These are phyloP conservation scores for Pseudocercospora vitis DNA, from an alignment of 2,329 filamentous ascomycete genomes.

Conservation along the genomic window DNA sequence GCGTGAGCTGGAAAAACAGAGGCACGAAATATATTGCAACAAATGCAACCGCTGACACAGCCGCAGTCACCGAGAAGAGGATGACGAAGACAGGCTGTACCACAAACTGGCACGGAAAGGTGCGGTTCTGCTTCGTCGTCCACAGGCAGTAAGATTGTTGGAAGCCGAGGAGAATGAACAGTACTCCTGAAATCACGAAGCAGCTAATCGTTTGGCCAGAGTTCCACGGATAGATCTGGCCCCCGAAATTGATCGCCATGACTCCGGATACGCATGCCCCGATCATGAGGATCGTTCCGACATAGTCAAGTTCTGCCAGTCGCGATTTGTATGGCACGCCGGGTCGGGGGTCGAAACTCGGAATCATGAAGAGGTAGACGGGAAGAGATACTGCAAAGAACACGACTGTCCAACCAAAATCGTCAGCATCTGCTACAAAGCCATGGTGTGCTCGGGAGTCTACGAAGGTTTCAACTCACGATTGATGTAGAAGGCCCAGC, in stretches of 20 bases:
- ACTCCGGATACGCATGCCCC: conserved; percentile 46
- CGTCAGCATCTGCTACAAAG: too few species aligned
- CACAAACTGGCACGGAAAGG: conserved; percentile 55
- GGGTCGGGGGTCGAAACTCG: conserved; percentile 27
- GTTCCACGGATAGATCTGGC: conserved; percentile 51
- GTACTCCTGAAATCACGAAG: conserved; percentile 49
- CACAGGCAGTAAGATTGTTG: conserved; percentile 53
- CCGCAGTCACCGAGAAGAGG: conserved; percentile 41
- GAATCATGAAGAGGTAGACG: conserved; percentile 50
- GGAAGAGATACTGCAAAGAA: too few species aligned
- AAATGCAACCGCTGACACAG: conserved; percentile 21
- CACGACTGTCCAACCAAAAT: too few species aligned
- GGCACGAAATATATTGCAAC: conserved; percentile 54
- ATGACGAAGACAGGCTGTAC: conserved; percentile 47
- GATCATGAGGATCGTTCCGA: conserved; percentile 48
- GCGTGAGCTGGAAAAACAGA: conserved; percentile 55
- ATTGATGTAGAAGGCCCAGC: conserved; percentile 51
- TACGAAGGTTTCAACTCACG: conserved; percentile 10
- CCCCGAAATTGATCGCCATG: conserved; percentile 55
- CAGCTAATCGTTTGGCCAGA: conserved; percentile 47
- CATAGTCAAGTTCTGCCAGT: conserved; percentile 42
- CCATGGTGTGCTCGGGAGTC: too few species aligned
- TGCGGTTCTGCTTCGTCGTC: conserved; percentile 46
- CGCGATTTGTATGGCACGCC: background rate
- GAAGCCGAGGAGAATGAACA: conserved; percentile 46